Evolutionary conservation across 2,329 filamentous ascomycete genomes (phyloP).

Genomic region (Fusarium caatingaense): DNA sequence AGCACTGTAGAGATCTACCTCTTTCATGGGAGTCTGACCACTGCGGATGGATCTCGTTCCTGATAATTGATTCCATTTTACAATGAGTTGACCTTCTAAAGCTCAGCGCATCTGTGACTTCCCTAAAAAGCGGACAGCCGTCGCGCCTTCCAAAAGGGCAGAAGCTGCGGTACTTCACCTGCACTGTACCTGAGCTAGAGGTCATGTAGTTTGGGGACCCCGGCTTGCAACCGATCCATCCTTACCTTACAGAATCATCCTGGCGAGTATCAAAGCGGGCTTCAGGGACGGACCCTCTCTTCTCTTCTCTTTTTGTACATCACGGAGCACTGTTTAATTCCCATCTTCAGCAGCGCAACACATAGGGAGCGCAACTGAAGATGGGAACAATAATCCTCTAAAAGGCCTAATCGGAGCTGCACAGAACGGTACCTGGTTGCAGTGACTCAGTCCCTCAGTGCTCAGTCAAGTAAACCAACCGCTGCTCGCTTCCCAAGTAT

Average conservation of each 20-base stretch:
- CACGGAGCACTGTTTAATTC: constrained; percentile 17
- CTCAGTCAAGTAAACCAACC: constrained; percentile 21
- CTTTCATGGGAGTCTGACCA: background rate
- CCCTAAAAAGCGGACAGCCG: background rate
- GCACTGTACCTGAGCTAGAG: constrained; percentile 21
- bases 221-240: constrained; percentile 1
- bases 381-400: constrained; percentile 3
- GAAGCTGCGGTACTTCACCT: constrained; percentile 6
- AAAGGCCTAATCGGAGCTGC: constrained; percentile 4
- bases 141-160: background rate
- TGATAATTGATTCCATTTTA: background rate
- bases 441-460: background rate
- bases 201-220: constrained; percentile 17
- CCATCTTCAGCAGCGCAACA: constrained; percentile 20
- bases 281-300: constrained; percentile 27
- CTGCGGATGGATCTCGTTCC: background rate
- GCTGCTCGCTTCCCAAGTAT: constrained; percentile 30
- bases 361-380: constrained; percentile 12
- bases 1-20: background rate
- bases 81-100: background rate
- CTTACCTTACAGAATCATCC: constrained; percentile 19
- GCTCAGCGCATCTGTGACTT: background rate
- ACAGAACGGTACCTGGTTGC: background rate
- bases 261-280: constrained; percentile 30
- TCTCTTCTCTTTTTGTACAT: background rate